Base-by-base conservation (phyloP, 2,329 filamentous ascomycete species). In the Ilyonectria robusta region DNA sequence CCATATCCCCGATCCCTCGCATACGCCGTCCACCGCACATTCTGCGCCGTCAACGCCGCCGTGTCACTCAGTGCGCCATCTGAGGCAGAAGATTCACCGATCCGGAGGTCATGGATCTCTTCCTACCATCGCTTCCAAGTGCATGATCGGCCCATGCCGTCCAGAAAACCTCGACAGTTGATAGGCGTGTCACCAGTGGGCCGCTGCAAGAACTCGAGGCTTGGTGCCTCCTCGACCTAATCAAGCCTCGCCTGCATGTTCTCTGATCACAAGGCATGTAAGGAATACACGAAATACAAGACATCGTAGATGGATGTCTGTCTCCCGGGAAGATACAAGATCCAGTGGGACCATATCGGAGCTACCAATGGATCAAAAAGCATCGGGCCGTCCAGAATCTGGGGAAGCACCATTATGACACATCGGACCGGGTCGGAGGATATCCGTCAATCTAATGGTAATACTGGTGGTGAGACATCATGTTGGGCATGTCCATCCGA, bases 181-280 rank as follows among this genome's bases (percentile, higher is more conserved):
- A 8, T 88, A 87, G 86, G 72, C 77, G 15, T 88, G 86, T 71
- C 88, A 86, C 73, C 79, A 77, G 64, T 88, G 86, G 74, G 76
- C 4, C 79, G 84, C 6, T 84, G 83, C 7, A 82, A 79, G 6
- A 88, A 88, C 65, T 77, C 78, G 5, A 81, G 81, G 54, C 77
- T 79, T 84, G 79, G 78, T 88, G 86, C 70, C 76, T 81, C 37
- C 83, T 85, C 66, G 81, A 78, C 59, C 31, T 33, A 82, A 84
- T 81, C 80, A 78, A 59, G 80, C 79, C 13, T 83, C 83, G 66
- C 84, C 85, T 83, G 87, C 68, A 84, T 84, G 1, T 83, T 87
- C 50, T 88, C 86, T 75, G 86, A 86, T 68, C 86, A 88, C 65
- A 76, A 78, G n/a, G 81, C 86, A 57, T 88, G 86, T 72, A 75